Evolutionary conservation across 1,284 basidiomycete genomes (phyloP), one percentile per base, ranked within the genome.

Genomic region (Leccinum griseonigrum): DNA sequence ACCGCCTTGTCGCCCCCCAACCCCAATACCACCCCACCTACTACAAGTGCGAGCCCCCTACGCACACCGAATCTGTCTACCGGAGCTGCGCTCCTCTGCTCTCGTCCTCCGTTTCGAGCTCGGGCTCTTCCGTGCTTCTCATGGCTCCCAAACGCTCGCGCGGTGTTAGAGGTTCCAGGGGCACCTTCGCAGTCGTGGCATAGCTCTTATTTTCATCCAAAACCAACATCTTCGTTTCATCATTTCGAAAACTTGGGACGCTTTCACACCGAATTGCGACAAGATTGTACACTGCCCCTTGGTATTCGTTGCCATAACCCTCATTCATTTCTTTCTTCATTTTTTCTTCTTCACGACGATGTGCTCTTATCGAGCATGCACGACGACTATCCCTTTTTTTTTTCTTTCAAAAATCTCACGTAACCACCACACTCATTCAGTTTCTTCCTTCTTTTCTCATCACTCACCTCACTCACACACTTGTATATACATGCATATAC

Each of bases 401-500:
- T 10, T 16, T 38, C 7, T 55, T 63, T 53, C 14, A 36, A 51
- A 56, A 22, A 57, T 54, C 54, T 61, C 66, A 60, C 66, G 55
- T 56, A 57, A 67, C 63, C n/a, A 62, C 59, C 69, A 71, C 74
- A 59, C 67, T 75, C 71, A 38, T 74, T 72, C n/a, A 36, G 11
- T 6, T 4, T 28, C 43, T 60, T 16, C 31, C 43, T 60, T 16
- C 31, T 55, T 54, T 63, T 60, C 52, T 63, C 64, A 50, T 62
- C 61, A 1, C 62, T 63, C 59, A 60, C 56, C 61, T 73, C 70
- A 69, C 71, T 68, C 73, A 73, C 67, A 71, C 71, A 72, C 61
- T 65, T 75, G 71, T 72, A 75, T 74, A 72, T 75, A 75, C 71
- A 71, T 74, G 71, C 73, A 72, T 74, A 75, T 74, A 75, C 74